A percentile compares a stretch with the other conserved stretches of the same genome.
Conservation (phyloP, 768 basidiomycete genomes). For the Lactarius evosmus region DNA sequence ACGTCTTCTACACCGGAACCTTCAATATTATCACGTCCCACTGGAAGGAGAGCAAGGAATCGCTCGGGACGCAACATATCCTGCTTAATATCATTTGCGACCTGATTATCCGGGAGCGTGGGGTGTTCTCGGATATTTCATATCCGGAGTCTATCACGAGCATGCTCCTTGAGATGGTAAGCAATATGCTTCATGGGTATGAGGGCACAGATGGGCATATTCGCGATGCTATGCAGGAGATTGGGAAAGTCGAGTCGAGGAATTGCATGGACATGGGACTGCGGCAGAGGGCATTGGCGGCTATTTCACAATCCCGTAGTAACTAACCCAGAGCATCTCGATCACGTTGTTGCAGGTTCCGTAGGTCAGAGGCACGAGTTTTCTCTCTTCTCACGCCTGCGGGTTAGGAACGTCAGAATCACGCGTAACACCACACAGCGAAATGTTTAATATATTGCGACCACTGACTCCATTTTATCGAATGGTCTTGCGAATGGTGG, state of each 20-base stretch:
- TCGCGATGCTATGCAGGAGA: neutral
- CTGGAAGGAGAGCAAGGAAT: too few species aligned
- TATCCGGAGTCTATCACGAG: neutral
- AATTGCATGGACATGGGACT: neutral
- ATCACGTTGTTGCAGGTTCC: neutral
- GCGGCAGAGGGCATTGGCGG: neutral
- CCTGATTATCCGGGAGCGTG: neutral
- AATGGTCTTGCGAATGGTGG: too few species aligned
- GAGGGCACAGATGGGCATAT: neutral
- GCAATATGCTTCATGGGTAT: neutral
- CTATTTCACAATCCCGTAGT: too few species aligned
- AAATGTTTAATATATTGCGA: neutral
- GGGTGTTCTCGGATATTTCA: neutral
- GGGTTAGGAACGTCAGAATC: neutral
- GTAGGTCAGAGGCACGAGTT: neutral
- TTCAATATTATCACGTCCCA: neutral
- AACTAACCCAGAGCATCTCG: too few species aligned
- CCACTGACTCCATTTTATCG: too few species aligned
- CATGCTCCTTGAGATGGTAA: neutral
- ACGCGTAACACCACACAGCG: neutral
- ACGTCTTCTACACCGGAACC: neutral
- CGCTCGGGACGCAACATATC: neutral
- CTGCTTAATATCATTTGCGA: neutral
- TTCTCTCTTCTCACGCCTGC: neutral
- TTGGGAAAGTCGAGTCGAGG: neutral